Base-by-base conservation (phyloP, 139 green algal species). In the Limnomonas spitsbergensis region DNA sequence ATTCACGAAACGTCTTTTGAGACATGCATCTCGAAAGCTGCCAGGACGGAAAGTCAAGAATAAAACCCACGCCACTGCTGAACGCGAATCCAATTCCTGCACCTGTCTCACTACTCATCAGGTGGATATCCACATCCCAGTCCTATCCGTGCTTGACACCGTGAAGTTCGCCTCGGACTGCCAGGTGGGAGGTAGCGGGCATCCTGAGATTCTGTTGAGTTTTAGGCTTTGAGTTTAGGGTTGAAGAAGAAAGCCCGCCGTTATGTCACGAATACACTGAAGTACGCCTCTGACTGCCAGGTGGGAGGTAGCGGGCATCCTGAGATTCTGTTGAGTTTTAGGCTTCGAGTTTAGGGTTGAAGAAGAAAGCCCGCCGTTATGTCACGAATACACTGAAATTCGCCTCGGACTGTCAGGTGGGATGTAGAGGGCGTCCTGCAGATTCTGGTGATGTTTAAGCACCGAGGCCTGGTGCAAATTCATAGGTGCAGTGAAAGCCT, bases 331-430 rank as follows among this genome's bases (percentile, higher is more conserved):
- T n/a, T n/a, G n/a, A n/a, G n/a, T n/a, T n/a, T n/a, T n/a, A n/a
- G n/a, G n/a, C n/a, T n/a, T n/a, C n/a, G n/a, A n/a, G n/a, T n/a
- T n/a, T n/a, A n/a, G n/a, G n/a, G n/a, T n/a, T n/a, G n/a, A n/a
- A n/a, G n/a, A n/a, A n/a, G n/a, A n/a, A n/a, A n/a, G n/a, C n/a
- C n/a, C n/a, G n/a, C n/a, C n/a, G n/a, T n/a, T n/a, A n/a, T n/a
- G n/a, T n/a, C n/a, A n/a, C n/a, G n/a, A n/a, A 97, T 82, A 95
- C 93, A 2, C 71, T 94, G 34, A 74, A 91, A 56, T 96, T 97
- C 87, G 86, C 84, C 26, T 81, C 90, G 40, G 77, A 84, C 32
- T 89, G 84, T 53, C 83, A 89, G 80, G 47, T 61, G 47, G 53
- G 70, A 24, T 81, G 76, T 29, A 73, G 66, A 24, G 35, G 40